Percentiles rank a stretch among this genome's conserved stretches.
phyloP scores from a whole-genome alignment of 148 eudicot species.

The Bassia scoparia region DNA sequence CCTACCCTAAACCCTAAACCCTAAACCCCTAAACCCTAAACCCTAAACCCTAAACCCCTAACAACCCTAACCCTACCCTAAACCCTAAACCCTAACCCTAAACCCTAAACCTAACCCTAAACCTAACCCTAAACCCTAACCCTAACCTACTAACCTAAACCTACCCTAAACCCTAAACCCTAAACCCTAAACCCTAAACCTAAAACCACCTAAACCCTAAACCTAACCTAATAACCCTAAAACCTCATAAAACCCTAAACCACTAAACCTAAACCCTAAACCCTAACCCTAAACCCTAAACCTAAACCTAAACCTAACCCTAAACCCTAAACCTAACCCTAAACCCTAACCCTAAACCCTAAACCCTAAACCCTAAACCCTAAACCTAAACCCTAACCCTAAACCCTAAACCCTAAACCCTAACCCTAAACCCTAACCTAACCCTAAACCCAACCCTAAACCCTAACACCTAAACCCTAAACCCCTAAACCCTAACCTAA shows the following conservation, averaged over 20 bases:
- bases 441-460: background rate
- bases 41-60: conserved; percentile 14
- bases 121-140: conserved; percentile 14
- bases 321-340: background rate
- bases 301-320: background rate
- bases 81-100: conserved; percentile 14
- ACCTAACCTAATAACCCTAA: background rate
- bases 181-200: background rate
- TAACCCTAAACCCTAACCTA: conserved; percentile 1
- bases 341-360: background rate
- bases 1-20: conserved; percentile 13
- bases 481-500: background rate
- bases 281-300: background rate
- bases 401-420: conserved; percentile 6
- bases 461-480: background rate
- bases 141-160: conserved; percentile 8
- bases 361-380: background rate
- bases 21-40: conserved; percentile 16
- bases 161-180: too few relatives aligned
- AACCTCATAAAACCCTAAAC: background rate
- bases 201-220: background rate
- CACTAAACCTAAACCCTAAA: background rate
- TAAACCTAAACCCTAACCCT: background rate
- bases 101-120: too few relatives aligned
- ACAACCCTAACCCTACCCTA: conserved; percentile 18